phyloP scores from a whole-genome alignment of 2,329 filamentous ascomycete species.

The Parafenestella ontariensis region DNA sequence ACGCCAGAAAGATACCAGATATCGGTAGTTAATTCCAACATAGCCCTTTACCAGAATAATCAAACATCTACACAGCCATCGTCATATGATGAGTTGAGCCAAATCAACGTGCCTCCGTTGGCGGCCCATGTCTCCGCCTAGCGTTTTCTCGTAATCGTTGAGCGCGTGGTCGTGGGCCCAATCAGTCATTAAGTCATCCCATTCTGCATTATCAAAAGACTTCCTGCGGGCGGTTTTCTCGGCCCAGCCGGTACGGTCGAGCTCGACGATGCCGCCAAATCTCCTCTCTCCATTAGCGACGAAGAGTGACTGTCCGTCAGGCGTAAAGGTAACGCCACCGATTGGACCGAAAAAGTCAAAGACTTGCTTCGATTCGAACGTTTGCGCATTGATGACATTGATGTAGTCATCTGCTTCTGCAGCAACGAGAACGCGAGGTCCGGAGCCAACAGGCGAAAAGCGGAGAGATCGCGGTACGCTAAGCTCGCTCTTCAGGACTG shows the following conservation, averaged over 20 bases:
- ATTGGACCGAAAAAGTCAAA: conserved; percentile 79
- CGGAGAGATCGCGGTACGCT: conserved; percentile 72
- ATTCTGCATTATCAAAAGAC: conserved; percentile 5
- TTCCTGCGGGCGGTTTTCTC: conserved; percentile 16
- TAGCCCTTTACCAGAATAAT: background rate
- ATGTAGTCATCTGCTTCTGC: conserved; percentile 79
- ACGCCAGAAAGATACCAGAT: conserved; percentile 11
- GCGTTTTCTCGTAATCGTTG: conserved; percentile 13
- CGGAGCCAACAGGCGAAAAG: conserved; percentile 75
- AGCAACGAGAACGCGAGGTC: conserved; percentile 70
- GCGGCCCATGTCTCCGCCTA: conserved; percentile 23
- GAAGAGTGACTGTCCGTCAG: conserved; percentile 71
- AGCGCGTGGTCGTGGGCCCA: conserved; percentile 35
- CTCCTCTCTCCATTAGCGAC: conserved; percentile 70
- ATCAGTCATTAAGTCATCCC: conserved; percentile 24
- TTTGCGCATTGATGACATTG: conserved; percentile 72
- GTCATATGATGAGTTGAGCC: conserved; percentile 36
- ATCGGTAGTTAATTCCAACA: conserved; percentile 2
- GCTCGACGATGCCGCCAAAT: conserved; percentile 71
- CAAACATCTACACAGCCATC: conserved; percentile 36
- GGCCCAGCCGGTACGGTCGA: conserved; percentile 57
- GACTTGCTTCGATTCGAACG: conserved; percentile 70
- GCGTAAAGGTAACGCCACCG: conserved; percentile 71
- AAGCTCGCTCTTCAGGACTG: conserved; percentile 69
- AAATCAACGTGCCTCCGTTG: conserved; percentile 34